Evolutionary conservation across 768 basidiomycete species (phyloP).

Genomic region (Lentinula lateritia): DNA sequence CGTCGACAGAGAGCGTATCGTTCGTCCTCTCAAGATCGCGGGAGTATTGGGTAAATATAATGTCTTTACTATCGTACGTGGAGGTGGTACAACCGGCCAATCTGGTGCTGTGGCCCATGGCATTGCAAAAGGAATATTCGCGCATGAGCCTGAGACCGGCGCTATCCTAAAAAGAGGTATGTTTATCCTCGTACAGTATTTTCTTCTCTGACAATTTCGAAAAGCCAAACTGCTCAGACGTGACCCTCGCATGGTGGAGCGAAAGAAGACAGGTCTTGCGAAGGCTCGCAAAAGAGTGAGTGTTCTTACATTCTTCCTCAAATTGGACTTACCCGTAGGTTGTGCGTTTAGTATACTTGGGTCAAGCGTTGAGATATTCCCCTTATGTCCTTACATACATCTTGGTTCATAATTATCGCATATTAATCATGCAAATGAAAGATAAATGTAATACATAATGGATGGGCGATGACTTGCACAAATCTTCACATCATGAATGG

Average conservation of each 20-base stretch:
- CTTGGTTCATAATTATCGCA: slow-evolving; percentile 1
- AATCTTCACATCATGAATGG: background rate
- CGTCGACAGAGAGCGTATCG: slow-evolving; percentile 73
- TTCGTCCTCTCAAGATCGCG: slow-evolving; percentile 80
- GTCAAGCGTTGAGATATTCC: slow-evolving; percentile 76
- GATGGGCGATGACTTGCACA: slow-evolving; percentile 2
- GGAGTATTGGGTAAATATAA: slow-evolving; percentile 85
- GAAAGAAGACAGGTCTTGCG: slow-evolving; percentile 91
- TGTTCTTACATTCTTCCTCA: slow-evolving; percentile 14
- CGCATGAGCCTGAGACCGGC: slow-evolving; percentile 63
- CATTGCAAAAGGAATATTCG: slow-evolving; percentile 68
- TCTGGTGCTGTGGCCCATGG: slow-evolving; percentile 82
- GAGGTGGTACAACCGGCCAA: slow-evolving; percentile 90
- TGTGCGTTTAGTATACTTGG: slow-evolving; percentile 71
- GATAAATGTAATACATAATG: slow-evolving; percentile 10
- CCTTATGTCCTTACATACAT: background rate
- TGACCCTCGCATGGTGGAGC: slow-evolving; percentile 96
- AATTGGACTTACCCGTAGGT: background rate
- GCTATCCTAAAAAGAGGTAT: slow-evolving; percentile 68
- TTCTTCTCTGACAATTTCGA: slow-evolving; percentile 9
- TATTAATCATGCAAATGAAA: slow-evolving; percentile 12
- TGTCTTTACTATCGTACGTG: slow-evolving; percentile 66
- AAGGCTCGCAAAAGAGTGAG: slow-evolving; percentile 91
- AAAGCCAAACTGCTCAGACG: slow-evolving; percentile 81
- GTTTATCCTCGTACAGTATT: slow-evolving; percentile 16